phyloP scores from a whole-genome alignment of 1,284 basidiomycete species.

The Cryptococcus sp. region DNA sequence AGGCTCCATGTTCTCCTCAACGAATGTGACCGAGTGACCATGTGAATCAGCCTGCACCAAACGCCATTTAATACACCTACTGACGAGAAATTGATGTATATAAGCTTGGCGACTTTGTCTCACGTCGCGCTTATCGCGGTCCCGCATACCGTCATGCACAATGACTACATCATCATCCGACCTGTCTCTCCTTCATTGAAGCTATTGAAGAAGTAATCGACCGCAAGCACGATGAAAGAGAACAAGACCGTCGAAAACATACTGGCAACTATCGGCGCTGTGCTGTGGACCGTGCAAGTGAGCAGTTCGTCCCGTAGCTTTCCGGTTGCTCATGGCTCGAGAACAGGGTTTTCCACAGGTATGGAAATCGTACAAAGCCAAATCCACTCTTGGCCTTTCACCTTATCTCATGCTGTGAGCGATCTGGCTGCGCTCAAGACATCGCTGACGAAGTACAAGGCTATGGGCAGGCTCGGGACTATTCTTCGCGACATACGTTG shows the following conservation, averaged over 20 bases:
- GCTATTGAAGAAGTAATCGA: not conserved
- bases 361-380: constrained; percentile 65
- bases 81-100: too few species aligned
- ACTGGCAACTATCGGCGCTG: constrained; percentile 61
- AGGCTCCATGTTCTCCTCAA: too few species aligned
- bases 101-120: too few species aligned
- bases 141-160: too few species aligned
- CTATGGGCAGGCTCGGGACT: constrained; percentile 66
- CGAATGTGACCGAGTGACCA: too few species aligned
- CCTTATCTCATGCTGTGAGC: constrained; percentile 64
- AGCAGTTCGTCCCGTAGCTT: not conserved
- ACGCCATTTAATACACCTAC: too few species aligned
- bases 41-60: too few species aligned
- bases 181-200: too few species aligned
- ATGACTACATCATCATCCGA: too few species aligned
- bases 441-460: constrained; percentile 10
- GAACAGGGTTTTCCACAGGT: constrained; percentile 66
- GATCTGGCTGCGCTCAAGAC: too few species aligned
- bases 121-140: too few species aligned
- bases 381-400: constrained; percentile 70
- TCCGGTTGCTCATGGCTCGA: not conserved
- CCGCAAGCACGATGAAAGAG: constrained; percentile 53
- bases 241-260: constrained; percentile 59
- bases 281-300: constrained; percentile 39
- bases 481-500: constrained; percentile 68